Conservation (phyloP, 305 asterid genomes). For the Solanum hybrid region DNA sequence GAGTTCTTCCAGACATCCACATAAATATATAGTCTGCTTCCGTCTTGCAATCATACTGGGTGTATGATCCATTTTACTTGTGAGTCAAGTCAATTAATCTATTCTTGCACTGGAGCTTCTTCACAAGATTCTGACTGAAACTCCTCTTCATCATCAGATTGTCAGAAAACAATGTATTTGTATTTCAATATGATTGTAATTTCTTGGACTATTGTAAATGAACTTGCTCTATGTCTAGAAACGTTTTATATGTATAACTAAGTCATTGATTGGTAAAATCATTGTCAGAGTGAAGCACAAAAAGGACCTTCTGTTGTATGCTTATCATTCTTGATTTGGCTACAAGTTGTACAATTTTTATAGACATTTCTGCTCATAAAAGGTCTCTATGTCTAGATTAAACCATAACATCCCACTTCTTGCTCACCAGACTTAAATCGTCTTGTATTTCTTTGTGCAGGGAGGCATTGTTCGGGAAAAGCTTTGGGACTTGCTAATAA, state of each 20-base stretch:
- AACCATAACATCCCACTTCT: not conserved
- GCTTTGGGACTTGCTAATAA: constrained; percentile 63
- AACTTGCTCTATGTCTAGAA: not conserved
- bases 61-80: not conserved
- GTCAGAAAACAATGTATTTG: not conserved
- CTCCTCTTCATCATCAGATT: not conserved
- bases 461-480: constrained; percentile 87
- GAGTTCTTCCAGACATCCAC: not conserved
- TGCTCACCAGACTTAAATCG: not conserved
- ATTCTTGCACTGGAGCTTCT: not conserved
- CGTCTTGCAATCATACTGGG: not conserved
- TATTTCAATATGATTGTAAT: not conserved
- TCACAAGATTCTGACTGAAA: not conserved
- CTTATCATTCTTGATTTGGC: not conserved
- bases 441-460: constrained; percentile 19
- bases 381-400: not conserved
- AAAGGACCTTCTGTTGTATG: not conserved
- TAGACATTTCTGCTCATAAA: not conserved
- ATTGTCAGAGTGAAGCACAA: not conserved
- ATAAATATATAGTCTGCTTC: not conserved
- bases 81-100: not conserved
- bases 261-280: not conserved
- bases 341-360: not conserved
- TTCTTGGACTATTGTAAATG: not conserved
- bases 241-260: not conserved